Evolutionary conservation across 2,329 filamentous ascomycete species (phyloP), one percentile per base, ranked within the genome.

Genomic region (Escovopsis sp.): DNA sequence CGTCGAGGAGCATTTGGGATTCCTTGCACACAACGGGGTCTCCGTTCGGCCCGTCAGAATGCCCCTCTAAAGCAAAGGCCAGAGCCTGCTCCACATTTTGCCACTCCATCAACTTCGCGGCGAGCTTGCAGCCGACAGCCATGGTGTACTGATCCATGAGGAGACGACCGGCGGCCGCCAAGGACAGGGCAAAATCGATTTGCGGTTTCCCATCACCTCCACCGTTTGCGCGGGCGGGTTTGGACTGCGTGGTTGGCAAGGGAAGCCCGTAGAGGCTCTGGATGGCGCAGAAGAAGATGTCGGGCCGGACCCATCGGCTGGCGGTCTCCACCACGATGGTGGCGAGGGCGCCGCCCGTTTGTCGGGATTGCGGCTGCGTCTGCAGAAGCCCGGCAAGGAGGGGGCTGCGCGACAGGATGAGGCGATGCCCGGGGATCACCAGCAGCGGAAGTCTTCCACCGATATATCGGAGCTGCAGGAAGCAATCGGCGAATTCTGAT

Each of bases 91-190:
- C 72, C 12, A 81, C 44, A 0, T 70, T 80, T 35, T 72, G 62
- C 76, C 76, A 81, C 40, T 62, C 64, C 29, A 82, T 48, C 4
- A 74, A 60, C 35, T 65, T 61, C 26, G 65, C 60, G 2, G 73
- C 74, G 40, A 79, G 63, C 33, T 73, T 67, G 18, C 78, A 56
- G 26, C 75, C 77, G 26, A 72, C 67, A 31, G 62, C 54, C 10
- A 68, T 58, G 18, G 81, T 63, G 17, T 65, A 62, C 3, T 58
- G 60, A 48, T 77, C 66, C 28, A 62, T 59, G 13, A 83, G 58
- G 27, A 72, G 57, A 34, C 69, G 61, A 1, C 76, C 78, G 5
- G 74, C 69, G 18, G 76, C 73, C 31, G 75, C 68, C 46, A 80
- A 79, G 17, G 72, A 72, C 15, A 83, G 54, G n/a, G 67, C 68